A percentile compares a stretch with the other conserved stretches of the same genome.
Conservation (phyloP, 164 flowering plant genomes). For the Kingdonia uniflora region DNA sequence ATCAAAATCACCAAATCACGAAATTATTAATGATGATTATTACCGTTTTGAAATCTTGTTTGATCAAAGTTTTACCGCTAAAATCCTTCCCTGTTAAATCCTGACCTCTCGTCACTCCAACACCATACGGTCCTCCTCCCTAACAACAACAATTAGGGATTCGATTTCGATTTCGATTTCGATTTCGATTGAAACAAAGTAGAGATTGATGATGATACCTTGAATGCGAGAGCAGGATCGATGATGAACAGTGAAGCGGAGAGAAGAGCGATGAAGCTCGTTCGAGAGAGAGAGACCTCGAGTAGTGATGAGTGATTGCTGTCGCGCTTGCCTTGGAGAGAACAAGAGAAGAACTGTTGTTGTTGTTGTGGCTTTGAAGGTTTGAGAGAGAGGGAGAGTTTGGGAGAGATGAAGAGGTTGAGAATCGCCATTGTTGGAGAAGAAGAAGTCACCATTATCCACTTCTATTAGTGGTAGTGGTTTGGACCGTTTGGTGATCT, state of each 20-base stretch:
- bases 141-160: slow-evolving; percentile 13
- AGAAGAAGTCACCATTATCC: no score
- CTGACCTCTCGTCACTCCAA: slow-evolving; percentile 91
- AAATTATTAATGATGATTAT: not conserved
- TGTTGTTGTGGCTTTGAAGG: not conserved
- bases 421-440: not conserved
- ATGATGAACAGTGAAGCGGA: slow-evolving; percentile 59
- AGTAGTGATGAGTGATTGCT: slow-evolving; percentile 6
- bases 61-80: slow-evolving; percentile 78
- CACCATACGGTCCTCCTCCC: slow-evolving; percentile 98
- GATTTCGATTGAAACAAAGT: not conserved
- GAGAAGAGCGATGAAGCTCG: slow-evolving; percentile 45
- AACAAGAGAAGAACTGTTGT: not conserved
- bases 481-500: no score
- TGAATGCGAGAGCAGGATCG: slow-evolving; percentile 76
- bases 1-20: not conserved
- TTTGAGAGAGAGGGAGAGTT: no score
- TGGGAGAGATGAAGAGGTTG: not conserved
- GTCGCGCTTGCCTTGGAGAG: no score
- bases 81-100: slow-evolving; percentile 88
- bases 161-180: not conserved
- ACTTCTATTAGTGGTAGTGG: no score
- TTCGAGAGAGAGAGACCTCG: slow-evolving; percentile 33
- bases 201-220: slow-evolving; percentile 29
- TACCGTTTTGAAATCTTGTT: slow-evolving; percentile 96